Percentiles rank a stretch among this genome's conserved stretches.
Evolutionary conservation across 495 filamentous ascomycete species (phyloP).

Genomic region (Aspergillus nidulans): DNA sequence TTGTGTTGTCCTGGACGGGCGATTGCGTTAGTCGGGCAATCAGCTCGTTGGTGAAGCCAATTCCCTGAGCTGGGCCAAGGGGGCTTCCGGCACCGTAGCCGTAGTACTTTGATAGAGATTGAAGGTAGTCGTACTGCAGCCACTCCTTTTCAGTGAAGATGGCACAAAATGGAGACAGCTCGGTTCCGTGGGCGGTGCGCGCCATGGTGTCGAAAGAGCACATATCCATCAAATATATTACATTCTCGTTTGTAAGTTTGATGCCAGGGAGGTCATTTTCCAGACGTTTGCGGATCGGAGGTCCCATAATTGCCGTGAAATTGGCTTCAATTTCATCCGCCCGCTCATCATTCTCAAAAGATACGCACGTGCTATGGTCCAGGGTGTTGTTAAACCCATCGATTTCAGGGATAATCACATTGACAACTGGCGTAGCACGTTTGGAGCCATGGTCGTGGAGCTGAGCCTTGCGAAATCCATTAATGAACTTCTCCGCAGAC

Average conservation of each 20-base stretch:
- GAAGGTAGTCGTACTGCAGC: constrained; percentile 70
- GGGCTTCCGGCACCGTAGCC: constrained; percentile 69
- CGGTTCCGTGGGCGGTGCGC: constrained; percentile 25
- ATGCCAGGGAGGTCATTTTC: constrained; percentile 58
- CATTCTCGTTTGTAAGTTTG: constrained; percentile 53
- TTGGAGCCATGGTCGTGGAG: constrained; percentile 33
- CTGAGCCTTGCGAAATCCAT: constrained; percentile 64
- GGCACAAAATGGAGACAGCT: constrained; percentile 60
- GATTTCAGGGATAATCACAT: constrained; percentile 62
- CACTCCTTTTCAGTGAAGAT: constrained; percentile 70
- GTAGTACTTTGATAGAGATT: constrained; percentile 75
- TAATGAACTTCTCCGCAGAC: constrained; percentile 66
- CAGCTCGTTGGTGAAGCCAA: constrained; percentile 81
- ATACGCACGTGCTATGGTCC: constrained; percentile 62
- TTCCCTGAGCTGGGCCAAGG: constrained; percentile 73
- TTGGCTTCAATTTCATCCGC: constrained; percentile 44
- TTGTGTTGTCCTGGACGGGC: constrained; percentile 65
- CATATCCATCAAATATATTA: constrained; percentile 73
- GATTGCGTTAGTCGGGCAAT: constrained; percentile 67
- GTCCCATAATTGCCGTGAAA: constrained; percentile 56
- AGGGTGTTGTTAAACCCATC: constrained; percentile 70
- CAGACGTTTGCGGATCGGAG: constrained; percentile 57
- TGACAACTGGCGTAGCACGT: constrained; percentile 46
- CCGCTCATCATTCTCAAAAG: constrained; percentile 49
- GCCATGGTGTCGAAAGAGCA: constrained; percentile 79